phyloP scores from a whole-genome alignment of 306 rosid genomes.

The Fragaria iinumae region DNA sequence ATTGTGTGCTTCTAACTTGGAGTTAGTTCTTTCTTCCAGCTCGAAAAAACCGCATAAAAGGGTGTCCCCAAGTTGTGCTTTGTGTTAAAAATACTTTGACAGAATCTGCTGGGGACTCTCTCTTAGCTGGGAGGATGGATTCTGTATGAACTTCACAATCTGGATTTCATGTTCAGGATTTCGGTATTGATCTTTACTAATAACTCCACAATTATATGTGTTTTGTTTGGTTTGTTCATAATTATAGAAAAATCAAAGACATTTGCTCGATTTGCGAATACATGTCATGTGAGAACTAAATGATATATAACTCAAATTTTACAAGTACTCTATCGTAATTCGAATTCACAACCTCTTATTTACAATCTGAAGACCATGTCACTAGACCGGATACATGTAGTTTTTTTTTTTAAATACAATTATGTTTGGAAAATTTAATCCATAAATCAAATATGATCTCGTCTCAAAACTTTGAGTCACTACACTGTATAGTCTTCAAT shows the following conservation, averaged over 20 bases:
- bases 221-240: background rate
- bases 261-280: background rate
- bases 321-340: too few relatives aligned
- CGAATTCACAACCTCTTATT: too few relatives aligned
- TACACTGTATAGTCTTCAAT: too few relatives aligned
- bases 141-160: background rate
- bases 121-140: constrained; percentile 1
- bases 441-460: too few relatives aligned
- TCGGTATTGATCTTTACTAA: background rate
- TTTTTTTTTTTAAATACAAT: too few relatives aligned
- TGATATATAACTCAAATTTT: too few relatives aligned
- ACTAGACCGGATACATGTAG: too few relatives aligned
- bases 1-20: constrained; percentile 5
- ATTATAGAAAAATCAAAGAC: background rate
- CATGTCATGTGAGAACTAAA: background rate
- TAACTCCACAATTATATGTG: background rate
- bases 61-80: constrained; percentile 7
- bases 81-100: background rate
- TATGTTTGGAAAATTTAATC: too few relatives aligned
- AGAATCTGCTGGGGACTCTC: constrained; percentile 13
- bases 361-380: too few relatives aligned
- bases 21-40: constrained; percentile 20
- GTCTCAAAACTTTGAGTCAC: too few relatives aligned
- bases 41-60: background rate
- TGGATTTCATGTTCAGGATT: background rate